These are phyloP conservation scores for Meripilus lineatus DNA, from an alignment of 1,284 basidiomycete species.

Conservation along the genomic window DNA sequence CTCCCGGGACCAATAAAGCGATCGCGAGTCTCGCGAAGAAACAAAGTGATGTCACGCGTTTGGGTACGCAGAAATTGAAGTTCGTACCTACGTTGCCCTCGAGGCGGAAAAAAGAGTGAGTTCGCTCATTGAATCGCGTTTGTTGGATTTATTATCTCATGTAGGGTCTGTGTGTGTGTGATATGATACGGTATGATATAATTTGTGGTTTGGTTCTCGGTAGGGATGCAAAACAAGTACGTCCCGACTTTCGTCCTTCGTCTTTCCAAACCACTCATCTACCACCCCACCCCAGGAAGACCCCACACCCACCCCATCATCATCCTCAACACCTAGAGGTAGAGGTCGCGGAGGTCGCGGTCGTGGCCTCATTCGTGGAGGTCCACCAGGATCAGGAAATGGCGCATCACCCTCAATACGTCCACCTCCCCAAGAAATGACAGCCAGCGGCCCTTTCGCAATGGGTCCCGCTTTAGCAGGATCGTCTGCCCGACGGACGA, in stretches of 20 bases:
- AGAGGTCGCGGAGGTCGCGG: slow-evolving; percentile 31
- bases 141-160: too few relatives aligned
- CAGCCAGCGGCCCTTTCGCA: slow-evolving; percentile 79
- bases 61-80: slow-evolving; percentile 70
- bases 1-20: slow-evolving; percentile 47
- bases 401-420: slow-evolving; percentile 40
- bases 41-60: slow-evolving; percentile 61
- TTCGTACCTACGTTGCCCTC: slow-evolving; percentile 72
- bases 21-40: slow-evolving; percentile 73
- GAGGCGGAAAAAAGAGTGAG: slow-evolving; percentile 74
- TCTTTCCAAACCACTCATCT: slow-evolving; percentile 2
- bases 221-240: slow-evolving; percentile 40
- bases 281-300: slow-evolving; percentile 42
- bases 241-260: slow-evolving; percentile 11
- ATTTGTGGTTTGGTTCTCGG: neutral
- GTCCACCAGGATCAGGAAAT: slow-evolving; percentile 41
- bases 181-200: neutral
- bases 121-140: slow-evolving; percentile 18
- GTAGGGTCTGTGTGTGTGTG: too few relatives aligned
- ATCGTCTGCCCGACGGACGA: slow-evolving; percentile 42
- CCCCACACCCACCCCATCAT: slow-evolving; percentile 8
- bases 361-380: slow-evolving; percentile 32
- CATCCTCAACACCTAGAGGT: slow-evolving; percentile 31
- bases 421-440: slow-evolving; percentile 59
- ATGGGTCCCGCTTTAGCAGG: slow-evolving; percentile 73